Base-by-base conservation (phyloP, 208 protist species). In the Trypanosoma vivax region DNA sequence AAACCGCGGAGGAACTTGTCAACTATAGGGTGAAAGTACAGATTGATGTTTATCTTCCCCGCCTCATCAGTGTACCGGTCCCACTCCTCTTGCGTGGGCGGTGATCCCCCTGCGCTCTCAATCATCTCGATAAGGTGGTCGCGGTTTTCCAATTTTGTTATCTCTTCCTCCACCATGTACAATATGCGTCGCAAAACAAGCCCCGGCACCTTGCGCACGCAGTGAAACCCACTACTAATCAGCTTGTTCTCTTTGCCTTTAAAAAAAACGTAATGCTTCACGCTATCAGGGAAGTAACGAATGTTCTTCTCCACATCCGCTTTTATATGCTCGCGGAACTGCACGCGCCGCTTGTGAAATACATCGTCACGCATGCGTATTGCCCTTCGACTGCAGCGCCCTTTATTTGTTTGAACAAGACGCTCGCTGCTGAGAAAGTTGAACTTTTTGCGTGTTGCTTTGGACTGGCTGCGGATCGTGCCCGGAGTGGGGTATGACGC, bases 381-480 rank as follows among this genome's bases (percentile, higher is more conserved):
- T 11, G 11, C 33, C 30, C 27, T 21, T 2, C 54, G 50, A 16
- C 48, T 55, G 25, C 65, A 30, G 21, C 18, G 29, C 41, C 46
- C 61, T 18, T 59, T 41, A n/a, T 59, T 33, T 0, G 31, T 52
- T 5, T 53, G 33, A 5, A 88, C 56, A 9, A 92, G 54, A 0
- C 82, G 71, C 25, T 78, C 48, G 4, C n/a, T 41, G 0, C 64
- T 94, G 37, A 94, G 76, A 60, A 79, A 94, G 66, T 94, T 94
- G 67, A 69, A 94, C 21, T 65, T 61, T 60, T 94, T 94, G 21
- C 61, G 43, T 18, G 42, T 37, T 29, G 16, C 45, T 13, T 39
- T 53, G 27, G 13, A 0, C 5, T 5, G 14, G 18, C 25, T 39
- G 11, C 51, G 31, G 11, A n/a, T 28, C 1, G 33, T 41, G 11